Evolutionary conservation across 2,329 filamentous ascomycete species (phyloP), one percentile per base, ranked within the genome.

Genomic region (Bipolaris oryzae): DNA sequence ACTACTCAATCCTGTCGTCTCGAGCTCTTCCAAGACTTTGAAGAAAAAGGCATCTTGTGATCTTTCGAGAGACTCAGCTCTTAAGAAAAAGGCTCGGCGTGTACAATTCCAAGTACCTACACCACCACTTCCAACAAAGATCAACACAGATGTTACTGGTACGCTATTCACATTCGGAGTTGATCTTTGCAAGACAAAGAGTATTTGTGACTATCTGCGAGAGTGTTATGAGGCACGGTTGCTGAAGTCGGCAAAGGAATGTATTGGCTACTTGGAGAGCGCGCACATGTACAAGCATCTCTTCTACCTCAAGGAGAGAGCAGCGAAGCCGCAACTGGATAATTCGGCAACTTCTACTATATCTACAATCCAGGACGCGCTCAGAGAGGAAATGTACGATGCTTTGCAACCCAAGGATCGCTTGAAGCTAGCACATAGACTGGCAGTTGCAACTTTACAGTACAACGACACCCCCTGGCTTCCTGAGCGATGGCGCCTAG

Each of bases 381-480:
- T n/a, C 18, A 13, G 18, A 10, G 7, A 18, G 16, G 9, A 20
- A 16, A 48, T 43, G 1, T 55, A 62, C 11, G 62, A 55, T 5
- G 37, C 46, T 1, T 18, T 67, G 1, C 33, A 38, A 4, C 31
- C 58, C 3, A 57, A 62, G 9, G 58, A 67, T 37, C 64, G 67
- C 11, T 50, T 70, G 31, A 53, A 50, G 13, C 57, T 70, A 2
- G 64, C 67, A 9, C 62, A 61, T 38, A 65, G 57, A 43, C 53
- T 60, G 13, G 60, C 65, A 0, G 49, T 60, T 1, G 61, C 65
- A 6, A 58, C 59, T 2, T 57, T 68, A 0, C 67, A 68, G 21
- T 69, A 56, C 51, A 61, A 67, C 41, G 52, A 55, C 16, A 69
- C 67, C 3, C 67, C 65, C 5, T 70, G 67, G 67, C 52, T 70